Percentiles rank a stretch among this genome's conserved stretches.
Evolutionary conservation across 1,284 basidiomycete species (phyloP).

Genomic region (Trichosporon ovoides): DNA sequence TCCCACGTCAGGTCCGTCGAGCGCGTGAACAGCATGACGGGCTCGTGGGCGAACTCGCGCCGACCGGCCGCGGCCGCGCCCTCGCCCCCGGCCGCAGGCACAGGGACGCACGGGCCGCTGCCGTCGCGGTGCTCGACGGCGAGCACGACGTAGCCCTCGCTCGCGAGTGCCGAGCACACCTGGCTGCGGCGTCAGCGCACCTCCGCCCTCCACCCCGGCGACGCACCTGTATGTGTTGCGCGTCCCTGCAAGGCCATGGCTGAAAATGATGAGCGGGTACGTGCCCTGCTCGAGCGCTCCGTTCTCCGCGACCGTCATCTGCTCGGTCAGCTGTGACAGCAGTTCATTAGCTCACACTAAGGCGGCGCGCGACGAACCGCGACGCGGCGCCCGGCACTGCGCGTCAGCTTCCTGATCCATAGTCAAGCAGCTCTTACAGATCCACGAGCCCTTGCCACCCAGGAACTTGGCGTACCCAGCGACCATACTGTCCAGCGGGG

Average conservation of each 20-base stretch:
- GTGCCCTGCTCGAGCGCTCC: neutral
- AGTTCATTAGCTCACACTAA: neutral
- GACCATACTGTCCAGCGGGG: conserved; percentile 26
- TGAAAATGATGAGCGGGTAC: conserved; percentile 72
- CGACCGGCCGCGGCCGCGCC: conserved; percentile 31
- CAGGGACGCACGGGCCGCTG: conserved; percentile 55
- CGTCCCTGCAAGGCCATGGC: conserved; percentile 72
- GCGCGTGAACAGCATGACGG: neutral
- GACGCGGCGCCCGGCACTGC: neutral
- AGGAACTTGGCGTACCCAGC: conserved; percentile 34
- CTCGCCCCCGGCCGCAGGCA: conserved; percentile 5
- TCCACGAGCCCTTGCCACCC: conserved; percentile 8
- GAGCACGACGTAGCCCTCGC: conserved; percentile 67
- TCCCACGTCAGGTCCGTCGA: neutral
- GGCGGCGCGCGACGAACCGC: neutral
- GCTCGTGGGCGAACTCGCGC: conserved; percentile 46
- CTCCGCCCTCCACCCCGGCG: too few relatives aligned
- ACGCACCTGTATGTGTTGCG: conserved; percentile 63
- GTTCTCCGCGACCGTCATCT: neutral
- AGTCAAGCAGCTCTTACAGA: neutral
- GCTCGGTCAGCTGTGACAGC: neutral
- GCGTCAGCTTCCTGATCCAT: neutral
- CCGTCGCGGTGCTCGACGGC: conserved; percentile 74
- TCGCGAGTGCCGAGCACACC: conserved; percentile 63
- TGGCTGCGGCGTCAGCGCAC: conserved; percentile 54